Conservation (phyloP, 208 protist species). For the Trypanosomatidae sp. region DNA sequence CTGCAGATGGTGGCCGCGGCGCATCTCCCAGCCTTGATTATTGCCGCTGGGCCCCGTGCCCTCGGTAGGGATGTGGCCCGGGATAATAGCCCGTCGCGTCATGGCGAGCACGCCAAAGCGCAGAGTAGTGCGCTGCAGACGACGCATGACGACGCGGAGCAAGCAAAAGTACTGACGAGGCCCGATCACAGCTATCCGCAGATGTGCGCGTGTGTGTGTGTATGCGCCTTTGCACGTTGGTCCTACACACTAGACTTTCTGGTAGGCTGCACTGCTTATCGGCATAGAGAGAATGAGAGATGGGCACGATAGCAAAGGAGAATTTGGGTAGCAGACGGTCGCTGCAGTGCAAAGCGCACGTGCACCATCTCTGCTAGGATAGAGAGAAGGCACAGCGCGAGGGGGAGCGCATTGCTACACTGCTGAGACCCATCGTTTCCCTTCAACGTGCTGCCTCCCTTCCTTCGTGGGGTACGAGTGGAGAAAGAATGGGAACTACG, state of each 20-base stretch:
- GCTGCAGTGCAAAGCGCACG: not conserved
- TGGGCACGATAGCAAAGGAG: not conserved
- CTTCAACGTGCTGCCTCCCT: not conserved
- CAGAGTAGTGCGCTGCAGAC: constrained; percentile 8
- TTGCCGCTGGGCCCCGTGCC: constrained; percentile 7
- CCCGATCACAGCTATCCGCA: not conserved
- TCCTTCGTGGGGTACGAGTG: not conserved
- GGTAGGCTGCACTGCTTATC: not conserved
- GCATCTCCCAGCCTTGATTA: constrained; percentile 49
- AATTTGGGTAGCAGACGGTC: not conserved
- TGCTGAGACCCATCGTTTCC: not conserved
- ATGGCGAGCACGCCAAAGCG: constrained; percentile 7
- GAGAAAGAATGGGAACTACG: not conserved
- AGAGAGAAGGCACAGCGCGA: not conserved
- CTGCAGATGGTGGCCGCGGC: constrained; percentile 72
- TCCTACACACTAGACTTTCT: not conserved
- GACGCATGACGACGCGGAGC: constrained; percentile 11
- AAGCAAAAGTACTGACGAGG: not conserved
- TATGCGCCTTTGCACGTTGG: not conserved
- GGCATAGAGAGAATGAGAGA: not conserved
- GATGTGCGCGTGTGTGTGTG: not conserved
- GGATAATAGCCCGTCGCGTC: constrained; percentile 30
- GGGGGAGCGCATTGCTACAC: not conserved
- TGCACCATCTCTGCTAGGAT: not conserved
- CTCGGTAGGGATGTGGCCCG: constrained; percentile 61